Evolutionary conservation across 495 filamentous ascomycete genomes (phyloP).

Genomic region (Apodospora peruviana): DNA sequence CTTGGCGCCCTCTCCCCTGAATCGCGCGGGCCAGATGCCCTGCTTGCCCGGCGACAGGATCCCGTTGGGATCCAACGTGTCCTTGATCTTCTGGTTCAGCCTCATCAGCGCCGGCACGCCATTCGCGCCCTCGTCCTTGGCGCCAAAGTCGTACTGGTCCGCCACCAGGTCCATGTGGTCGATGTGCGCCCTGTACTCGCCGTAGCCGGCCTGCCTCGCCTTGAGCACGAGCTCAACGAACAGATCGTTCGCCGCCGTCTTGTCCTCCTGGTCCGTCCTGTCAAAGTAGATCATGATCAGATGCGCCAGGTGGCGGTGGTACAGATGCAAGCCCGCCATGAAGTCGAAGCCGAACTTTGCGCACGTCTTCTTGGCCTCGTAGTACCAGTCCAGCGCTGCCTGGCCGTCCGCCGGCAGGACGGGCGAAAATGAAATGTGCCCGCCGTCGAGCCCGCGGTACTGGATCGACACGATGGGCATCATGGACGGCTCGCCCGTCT

Average conservation of each 20-base stretch:
- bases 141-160: constrained; percentile 49
- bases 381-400: constrained; percentile 8
- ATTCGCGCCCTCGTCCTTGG: constrained; percentile 28
- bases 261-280: constrained; percentile 24
- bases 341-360: constrained; percentile 6
- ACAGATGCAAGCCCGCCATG: constrained; percentile 7
- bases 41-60: constrained; percentile 21
- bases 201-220: constrained; percentile 23
- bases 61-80: constrained; percentile 18
- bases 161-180: constrained; percentile 34
- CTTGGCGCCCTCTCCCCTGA: constrained; percentile 3
- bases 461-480: constrained; percentile 6
- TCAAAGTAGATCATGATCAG: constrained; percentile 28
- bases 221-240: constrained; percentile 19
- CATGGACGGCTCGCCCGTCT: constrained; percentile 7
- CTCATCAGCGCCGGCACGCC: constrained; percentile 26
- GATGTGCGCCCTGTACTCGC: constrained; percentile 29
- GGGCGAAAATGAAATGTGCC: constrained; percentile 8
- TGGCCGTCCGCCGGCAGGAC: constrained; percentile 5
- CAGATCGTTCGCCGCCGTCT: constrained; percentile 18
- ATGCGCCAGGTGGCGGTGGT: constrained; percentile 5
- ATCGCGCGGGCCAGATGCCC: constrained; percentile 25
- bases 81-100: constrained; percentile 21
- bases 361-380: constrained; percentile 5
- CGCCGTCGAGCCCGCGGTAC: constrained; percentile 10